Evolutionary conservation across 2,329 filamentous ascomycete species (phyloP), one percentile per base, ranked within the genome.

Genomic region (Pseudocercospora crystallina): DNA sequence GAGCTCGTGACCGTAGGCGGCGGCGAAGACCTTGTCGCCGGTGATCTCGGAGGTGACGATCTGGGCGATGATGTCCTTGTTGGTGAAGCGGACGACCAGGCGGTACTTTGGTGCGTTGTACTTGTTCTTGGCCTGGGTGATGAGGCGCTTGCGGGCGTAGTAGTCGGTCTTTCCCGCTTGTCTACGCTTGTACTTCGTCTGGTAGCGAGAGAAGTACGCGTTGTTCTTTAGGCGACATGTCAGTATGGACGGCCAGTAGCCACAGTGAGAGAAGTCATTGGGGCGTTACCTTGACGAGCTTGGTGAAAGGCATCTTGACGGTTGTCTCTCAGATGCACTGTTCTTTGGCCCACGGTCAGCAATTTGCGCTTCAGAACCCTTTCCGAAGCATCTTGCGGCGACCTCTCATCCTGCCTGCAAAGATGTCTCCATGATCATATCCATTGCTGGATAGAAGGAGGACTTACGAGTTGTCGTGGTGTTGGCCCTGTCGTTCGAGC

Each of bases 101-200:
- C 94, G 89, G 87, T 99, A 97, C 86, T 99, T 99, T 79, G 94
- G 94, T 61, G 94, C 88, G 81, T 95, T 95, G 88, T 97, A 99
- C 88, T 99, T 99, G 90, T 99, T 99, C 90, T 97, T 99, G 81
- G 94, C 94, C 85, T 99, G 94, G 82, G 90, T 91, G 83, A 97
- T 94, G 78, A 99, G 84, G 73, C 94, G 88, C 89, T 97, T 97
- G 77, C 94, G 92, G 75, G 94, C 94, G 78, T 96, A 97, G 90
- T 99, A 99, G 77, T 99, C 94, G 81, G 94, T 99, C 89, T 99
- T 99, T 75, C 94, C 94, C 72, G 87, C 74, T 67, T 89, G 85
- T 79, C 94, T 87, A 76, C 94, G 91, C 84, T 90, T 94, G 89
- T 96, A 99, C 87, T 99, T 99, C 75, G 94, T 96, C 84, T 99